These are phyloP conservation scores for Ostreobium quekettii DNA, from an alignment of 139 green algal genomes.

Conservation along the genomic window DNA sequence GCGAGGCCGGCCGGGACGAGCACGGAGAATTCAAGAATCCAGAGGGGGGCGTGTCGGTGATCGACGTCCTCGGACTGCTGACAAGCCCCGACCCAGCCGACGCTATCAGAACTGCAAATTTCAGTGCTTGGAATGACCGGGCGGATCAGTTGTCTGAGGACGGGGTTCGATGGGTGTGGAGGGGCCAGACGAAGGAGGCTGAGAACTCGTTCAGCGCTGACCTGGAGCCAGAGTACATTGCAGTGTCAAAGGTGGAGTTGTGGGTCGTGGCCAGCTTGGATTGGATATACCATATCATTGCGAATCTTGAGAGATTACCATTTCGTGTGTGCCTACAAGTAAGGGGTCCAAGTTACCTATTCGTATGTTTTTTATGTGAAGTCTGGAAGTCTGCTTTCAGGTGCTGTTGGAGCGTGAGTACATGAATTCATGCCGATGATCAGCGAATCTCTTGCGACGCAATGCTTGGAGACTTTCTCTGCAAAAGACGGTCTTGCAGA, in stretches of 20 bases:
- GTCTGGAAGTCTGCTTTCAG: too few relatives aligned
- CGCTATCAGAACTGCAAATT: background rate
- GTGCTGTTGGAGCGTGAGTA: too few relatives aligned
- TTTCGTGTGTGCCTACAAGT: too few relatives aligned
- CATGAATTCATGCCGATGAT: too few relatives aligned
- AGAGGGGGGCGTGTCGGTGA: conserved; percentile 10
- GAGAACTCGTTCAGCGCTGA: conserved; percentile 9
- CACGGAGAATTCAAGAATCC: conserved; percentile 7
- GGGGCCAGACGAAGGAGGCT: background rate
- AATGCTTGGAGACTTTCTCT: too few relatives aligned
- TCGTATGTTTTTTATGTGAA: too few relatives aligned
- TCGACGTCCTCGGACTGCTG: background rate
- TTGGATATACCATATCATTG: too few relatives aligned
- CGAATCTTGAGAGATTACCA: too few relatives aligned
- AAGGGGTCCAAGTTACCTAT: too few relatives aligned
- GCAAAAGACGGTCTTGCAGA: too few relatives aligned
- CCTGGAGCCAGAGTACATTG: conserved; percentile 16
- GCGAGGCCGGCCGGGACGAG: background rate
- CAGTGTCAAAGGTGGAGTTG: conserved; percentile 19
- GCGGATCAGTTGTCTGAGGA: background rate
- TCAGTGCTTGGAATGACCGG: background rate
- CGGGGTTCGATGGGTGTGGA: conserved; percentile 12
- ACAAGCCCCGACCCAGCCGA: background rate
- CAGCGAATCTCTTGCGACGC: too few relatives aligned
- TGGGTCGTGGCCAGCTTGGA: too few relatives aligned